Base-by-base conservation (phyloP, 192 early-diverging fungal genomes). In the Paraglomus brasilianum region DNA sequence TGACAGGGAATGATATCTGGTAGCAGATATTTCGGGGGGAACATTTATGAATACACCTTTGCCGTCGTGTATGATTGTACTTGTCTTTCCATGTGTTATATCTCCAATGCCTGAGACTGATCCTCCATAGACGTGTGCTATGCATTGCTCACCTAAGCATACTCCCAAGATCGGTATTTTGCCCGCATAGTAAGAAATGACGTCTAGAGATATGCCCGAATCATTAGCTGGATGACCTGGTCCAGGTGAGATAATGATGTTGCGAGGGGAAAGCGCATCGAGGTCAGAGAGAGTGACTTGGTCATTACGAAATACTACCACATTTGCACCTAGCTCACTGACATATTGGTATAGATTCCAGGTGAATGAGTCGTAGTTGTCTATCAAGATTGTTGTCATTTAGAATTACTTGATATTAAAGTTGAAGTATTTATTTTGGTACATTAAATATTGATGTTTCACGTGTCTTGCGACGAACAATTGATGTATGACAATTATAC, bases 321-420 rank as follows among this genome's bases (percentile, higher is more conserved):
- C 96, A 48, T 96, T 77, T 2, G 97, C 97, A 14, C 96, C 96
- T 15, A 95, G 86, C 71, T 91, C 85, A 55, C 86, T 87, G 14
- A 99, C 84, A 61, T 90, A 96, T 82, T 98, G 96, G 81, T 97
- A 98, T 40, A 99, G 85, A 79, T 99, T 99, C 87, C 93, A 99
- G 30, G 95, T 97, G 74, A 99, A 99, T 69, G 88, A 91, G 83
- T 99, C 97, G 86, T 96, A 99, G 73, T 97, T 97, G 83, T 99
- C 97, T 59, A 99, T 95, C 71, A 98, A 66, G 45, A 90, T 87
- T 38, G 86, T 74, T 30, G 30, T 30, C 30, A 30, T 30, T 30
- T 30, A 30, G 30, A 30, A 30, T 30, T 30, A 3, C 30, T 30
- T 30, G 30, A 30, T 3, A 30, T 30, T 30, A 30, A 30, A 30